Evolutionary conservation across 116 monocot genomes (phyloP), one percentile per base, ranked within the genome.

Genomic region (Iris pallida): DNA sequence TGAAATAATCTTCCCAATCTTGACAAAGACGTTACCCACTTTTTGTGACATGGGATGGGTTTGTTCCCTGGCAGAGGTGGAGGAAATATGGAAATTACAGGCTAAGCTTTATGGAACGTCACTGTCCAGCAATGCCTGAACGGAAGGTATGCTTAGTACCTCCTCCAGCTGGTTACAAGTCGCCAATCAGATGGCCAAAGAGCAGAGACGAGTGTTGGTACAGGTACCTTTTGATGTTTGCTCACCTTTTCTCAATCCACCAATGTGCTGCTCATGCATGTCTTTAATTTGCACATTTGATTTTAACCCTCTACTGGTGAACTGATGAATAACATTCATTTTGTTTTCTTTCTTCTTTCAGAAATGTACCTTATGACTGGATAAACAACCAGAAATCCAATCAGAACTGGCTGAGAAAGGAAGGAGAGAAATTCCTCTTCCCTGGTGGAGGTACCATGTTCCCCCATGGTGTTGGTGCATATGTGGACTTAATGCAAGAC

Each of bases 401-500:
- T 75, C 98, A 98, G 75, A 83, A 93, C 57, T 98, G 93, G 93
- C 78, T 98, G 64, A 82, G 67, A 64, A 98, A 92, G 75, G 80
- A 90, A 81, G 98, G 93, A 1, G 90, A 98, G 16, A 93, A 88
- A 61, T 98, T 98, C 62, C 42, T 81, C 15, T 98, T 98, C 68
- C 98, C 98, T 43, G 90, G 90, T 41, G 93, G 98, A 63, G 98
- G 98, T 57, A 98, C 98, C 42, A 98, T 98, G 98, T 98, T 98
- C 73, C 98, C 98, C n/a, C 53, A 82, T 61, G 98, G 98, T 51
- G 98, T 98, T n/a, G 52, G 90, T 66, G 70, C 79, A 45, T 98
- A 98, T 80, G 98, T 90, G 18, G 86, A 98, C 61, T 64, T 86
- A 51, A 92, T 93, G 93, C 81, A 85, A 75, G 66, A 72, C 62